Evolutionary conservation across 305 asterid genomes (phyloP).

Genomic region (Fraxinus platypoda): DNA sequence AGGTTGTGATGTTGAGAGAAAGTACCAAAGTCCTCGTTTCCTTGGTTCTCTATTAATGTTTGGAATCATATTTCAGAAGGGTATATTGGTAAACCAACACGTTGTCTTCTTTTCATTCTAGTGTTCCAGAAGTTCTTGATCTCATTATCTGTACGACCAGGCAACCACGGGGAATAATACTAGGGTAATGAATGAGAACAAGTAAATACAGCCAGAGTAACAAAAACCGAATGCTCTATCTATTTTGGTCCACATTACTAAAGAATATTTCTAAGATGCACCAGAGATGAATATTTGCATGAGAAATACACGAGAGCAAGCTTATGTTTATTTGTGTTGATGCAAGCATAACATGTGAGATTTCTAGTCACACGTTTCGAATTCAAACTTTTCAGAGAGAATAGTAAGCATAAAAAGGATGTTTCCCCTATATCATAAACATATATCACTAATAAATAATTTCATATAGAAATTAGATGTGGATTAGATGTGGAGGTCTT

Average conservation of each 20-base stretch:
- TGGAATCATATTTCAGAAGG: slow-evolving; percentile 60
- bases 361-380: neutral
- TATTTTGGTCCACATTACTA: too few relatives aligned
- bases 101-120: slow-evolving; percentile 64
- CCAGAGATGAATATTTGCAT: slow-evolving; percentile 9
- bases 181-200: slow-evolving; percentile 4
- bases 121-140: slow-evolving; percentile 82
- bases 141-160: slow-evolving; percentile 86
- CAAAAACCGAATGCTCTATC: neutral
- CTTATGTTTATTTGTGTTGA: neutral
- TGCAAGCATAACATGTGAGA: neutral
- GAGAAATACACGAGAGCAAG: neutral
- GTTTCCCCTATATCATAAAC: too few relatives aligned
- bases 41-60: slow-evolving; percentile 40
- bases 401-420: too few relatives aligned
- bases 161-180: slow-evolving; percentile 39
- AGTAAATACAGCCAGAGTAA: neutral
- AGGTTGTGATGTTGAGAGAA: slow-evolving; percentile 41
- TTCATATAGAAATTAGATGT: too few relatives aligned
- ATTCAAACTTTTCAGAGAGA: neutral
- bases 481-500: too few relatives aligned
- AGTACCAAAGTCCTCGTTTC: slow-evolving; percentile 31
- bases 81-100: slow-evolving; percentile 68
- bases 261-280: neutral
- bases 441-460: too few relatives aligned